Percentiles rank a stretch among this genome's conserved stretches.
These are phyloP conservation scores for Chaetomiaceae sp. DNA, from an alignment of 2,329 filamentous ascomycete species.

Conservation along the genomic window DNA sequence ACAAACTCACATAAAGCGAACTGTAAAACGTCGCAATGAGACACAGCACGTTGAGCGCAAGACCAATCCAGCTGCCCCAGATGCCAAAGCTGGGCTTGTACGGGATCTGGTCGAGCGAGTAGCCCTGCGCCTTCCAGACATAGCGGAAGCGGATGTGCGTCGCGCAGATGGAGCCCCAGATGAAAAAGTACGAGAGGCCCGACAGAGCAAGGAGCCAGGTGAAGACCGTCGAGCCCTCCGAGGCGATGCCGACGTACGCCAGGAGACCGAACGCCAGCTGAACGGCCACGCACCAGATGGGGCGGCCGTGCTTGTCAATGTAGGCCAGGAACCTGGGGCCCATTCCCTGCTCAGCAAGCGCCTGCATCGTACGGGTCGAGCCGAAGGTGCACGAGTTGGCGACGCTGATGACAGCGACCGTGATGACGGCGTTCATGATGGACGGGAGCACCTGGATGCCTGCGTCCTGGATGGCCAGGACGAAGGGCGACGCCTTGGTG, in stretches of 20 bases:
- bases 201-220: conserved; percentile 66
- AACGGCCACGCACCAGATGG: conserved; percentile 49
- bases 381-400: conserved; percentile 50
- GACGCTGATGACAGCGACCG: conserved; percentile 48
- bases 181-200: conserved; percentile 69
- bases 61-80: conserved; percentile 64
- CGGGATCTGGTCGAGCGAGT: conserved; percentile 45
- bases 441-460: conserved; percentile 64
- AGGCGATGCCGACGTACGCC: conserved; percentile 51
- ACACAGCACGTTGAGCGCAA: conserved; percentile 62
- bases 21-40: conserved; percentile 70
- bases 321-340: conserved; percentile 55
- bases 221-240: conserved; percentile 44
- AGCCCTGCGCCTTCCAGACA: conserved; percentile 57
- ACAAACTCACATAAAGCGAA: conserved; percentile 48
- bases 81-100: conserved; percentile 51
- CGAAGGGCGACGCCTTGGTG: conserved; percentile 12
- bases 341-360: conserved; percentile 45
- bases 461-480: conserved; percentile 43
- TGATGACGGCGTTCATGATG: conserved; percentile 66
- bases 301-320: conserved; percentile 58
- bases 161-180: conserved; percentile 66
- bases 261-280: conserved; percentile 56
- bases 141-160: conserved; percentile 63
- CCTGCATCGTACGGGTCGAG: conserved; percentile 48